phyloP scores from a whole-genome alignment of 2,329 filamentous ascomycete genomes.

The Gnomoniopsis smithogilvyi region DNA sequence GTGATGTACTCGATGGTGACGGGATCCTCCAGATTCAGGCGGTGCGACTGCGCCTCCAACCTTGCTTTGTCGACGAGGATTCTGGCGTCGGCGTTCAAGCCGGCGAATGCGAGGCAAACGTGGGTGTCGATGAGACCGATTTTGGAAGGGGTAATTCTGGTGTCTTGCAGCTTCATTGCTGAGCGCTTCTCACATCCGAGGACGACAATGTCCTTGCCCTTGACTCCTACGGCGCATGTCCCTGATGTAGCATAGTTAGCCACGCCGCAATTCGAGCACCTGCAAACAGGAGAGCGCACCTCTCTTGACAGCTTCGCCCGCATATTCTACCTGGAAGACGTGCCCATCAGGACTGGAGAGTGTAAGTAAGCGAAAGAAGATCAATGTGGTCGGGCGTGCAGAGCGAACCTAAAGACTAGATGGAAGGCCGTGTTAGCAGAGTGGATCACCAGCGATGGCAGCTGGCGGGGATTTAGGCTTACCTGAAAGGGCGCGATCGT shows the following conservation, averaged over 20 bases:
- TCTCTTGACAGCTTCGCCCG: slow-evolving; percentile 97
- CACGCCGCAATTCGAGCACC: neutral
- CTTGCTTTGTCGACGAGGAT: slow-evolving; percentile 98
- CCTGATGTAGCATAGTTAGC: slow-evolving; percentile 46
- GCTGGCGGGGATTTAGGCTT: slow-evolving; percentile 38
- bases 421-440: slow-evolving; percentile 39
- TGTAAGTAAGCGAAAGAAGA: slow-evolving; percentile 3
- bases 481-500: slow-evolving; percentile 99
- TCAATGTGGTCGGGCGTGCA: slow-evolving; percentile 30
- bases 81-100: slow-evolving; percentile 94
- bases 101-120: slow-evolving; percentile 94
- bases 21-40: slow-evolving; percentile 94
- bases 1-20: slow-evolving; percentile 99
- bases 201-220: slow-evolving; percentile 91
- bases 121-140: slow-evolving; percentile 95
- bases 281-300: slow-evolving; percentile 50
- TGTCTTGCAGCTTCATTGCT: slow-evolving; percentile 99
- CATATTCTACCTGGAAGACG: slow-evolving; percentile 99
- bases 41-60: slow-evolving; percentile 94
- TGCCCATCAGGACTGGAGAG: slow-evolving; percentile 86
- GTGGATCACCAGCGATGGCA: slow-evolving; percentile 13
- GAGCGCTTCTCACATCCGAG: slow-evolving; percentile 98
- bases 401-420: slow-evolving; percentile 75
- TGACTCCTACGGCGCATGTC: slow-evolving; percentile 97
- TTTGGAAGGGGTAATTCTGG: slow-evolving; percentile 97